These are phyloP conservation scores for Penicillium sp. DNA, from an alignment of 2,329 filamentous ascomycete genomes.

Conservation along the genomic window DNA sequence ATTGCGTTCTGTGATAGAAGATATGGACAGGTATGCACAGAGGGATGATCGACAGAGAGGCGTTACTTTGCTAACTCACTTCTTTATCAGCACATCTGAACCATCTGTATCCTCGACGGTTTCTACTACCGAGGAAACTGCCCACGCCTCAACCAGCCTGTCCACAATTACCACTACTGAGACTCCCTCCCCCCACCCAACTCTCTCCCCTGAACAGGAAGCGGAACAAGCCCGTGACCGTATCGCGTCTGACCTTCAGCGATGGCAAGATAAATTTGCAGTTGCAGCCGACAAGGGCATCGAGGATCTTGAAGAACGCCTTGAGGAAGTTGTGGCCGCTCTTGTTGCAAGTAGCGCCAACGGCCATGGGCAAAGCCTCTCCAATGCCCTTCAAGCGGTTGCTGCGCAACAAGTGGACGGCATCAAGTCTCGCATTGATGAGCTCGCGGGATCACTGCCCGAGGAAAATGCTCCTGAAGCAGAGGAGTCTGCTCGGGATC, in stretches of 20 bases:
- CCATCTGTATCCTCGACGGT: conserved; percentile 25
- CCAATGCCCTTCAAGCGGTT: conserved; percentile 66
- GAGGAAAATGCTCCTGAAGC: conserved; percentile 55
- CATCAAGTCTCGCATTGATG: conserved; percentile 66
- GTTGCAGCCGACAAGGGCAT: conserved; percentile 79
- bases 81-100: conserved; percentile 17
- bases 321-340: conserved; percentile 68
- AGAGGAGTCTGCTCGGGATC: conserved; percentile 52
- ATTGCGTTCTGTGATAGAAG: conserved; percentile 57
- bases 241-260: conserved; percentile 73
- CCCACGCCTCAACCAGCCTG: conserved; percentile 18
- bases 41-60: background rate
- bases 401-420: conserved; percentile 61
- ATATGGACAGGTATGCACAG: conserved; percentile 47
- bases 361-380: conserved; percentile 47
- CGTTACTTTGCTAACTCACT: conserved; percentile 5
- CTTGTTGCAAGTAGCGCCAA: conserved; percentile 65
- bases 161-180: conserved; percentile 29
- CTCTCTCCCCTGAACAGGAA: conserved; percentile 46
- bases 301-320: conserved; percentile 62
- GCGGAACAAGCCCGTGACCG: conserved; percentile 54
- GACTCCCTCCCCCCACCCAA: conserved; percentile 25
- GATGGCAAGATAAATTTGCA: conserved; percentile 86
- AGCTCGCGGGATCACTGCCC: conserved; percentile 55
- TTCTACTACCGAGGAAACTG: conserved; percentile 15